Percentiles rank a stretch among this genome's conserved stretches.
phyloP scores from a whole-genome alignment of 2,329 filamentous ascomycete species.

The Colletotrichum australisinense region DNA sequence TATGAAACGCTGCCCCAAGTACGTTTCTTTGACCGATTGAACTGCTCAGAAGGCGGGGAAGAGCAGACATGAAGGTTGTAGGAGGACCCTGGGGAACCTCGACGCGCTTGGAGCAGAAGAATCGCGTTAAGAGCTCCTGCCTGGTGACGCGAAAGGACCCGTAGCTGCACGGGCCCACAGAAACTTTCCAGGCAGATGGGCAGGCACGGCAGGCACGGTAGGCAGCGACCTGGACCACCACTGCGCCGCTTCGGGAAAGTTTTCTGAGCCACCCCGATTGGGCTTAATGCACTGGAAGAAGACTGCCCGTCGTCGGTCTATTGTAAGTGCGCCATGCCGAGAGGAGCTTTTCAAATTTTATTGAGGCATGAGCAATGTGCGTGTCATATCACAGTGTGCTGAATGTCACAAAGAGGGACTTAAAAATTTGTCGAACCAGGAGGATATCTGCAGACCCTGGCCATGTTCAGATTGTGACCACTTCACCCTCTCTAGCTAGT shows the following conservation, averaged over 20 bases:
- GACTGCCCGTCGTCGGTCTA: background rate
- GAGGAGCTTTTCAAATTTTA: background rate
- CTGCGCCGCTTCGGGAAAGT: background rate
- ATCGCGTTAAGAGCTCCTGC: slow-evolving; percentile 47
- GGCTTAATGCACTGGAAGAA: background rate
- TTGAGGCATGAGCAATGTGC: background rate
- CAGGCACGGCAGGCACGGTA: background rate
- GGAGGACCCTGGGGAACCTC: slow-evolving; percentile 39
- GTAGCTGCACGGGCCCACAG: slow-evolving; percentile 8
- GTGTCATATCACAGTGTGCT: background rate
- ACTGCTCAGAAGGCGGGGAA: slow-evolving; percentile 12
- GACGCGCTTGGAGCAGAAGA: slow-evolving; percentile 53
- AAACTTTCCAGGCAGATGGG: slow-evolving; percentile 3
- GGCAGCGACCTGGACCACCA: background rate
- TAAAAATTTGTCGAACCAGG: slow-evolving; percentile 18
- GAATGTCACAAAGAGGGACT: background rate
- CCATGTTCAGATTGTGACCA: slow-evolving; percentile 35
- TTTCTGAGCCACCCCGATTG: slow-evolving; percentile 2
- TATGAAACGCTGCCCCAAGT: slow-evolving; percentile 4
- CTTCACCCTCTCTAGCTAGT: slow-evolving; percentile 37
- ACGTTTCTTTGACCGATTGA: slow-evolving; percentile 21
- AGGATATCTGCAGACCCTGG: slow-evolving; percentile 34
- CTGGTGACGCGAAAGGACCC: slow-evolving; percentile 16
- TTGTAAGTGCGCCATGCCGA: background rate
- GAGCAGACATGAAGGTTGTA: slow-evolving; percentile 33